phyloP scores from a whole-genome alignment of 106 monocot genomes.

The Agapanthus africanus region DNA sequence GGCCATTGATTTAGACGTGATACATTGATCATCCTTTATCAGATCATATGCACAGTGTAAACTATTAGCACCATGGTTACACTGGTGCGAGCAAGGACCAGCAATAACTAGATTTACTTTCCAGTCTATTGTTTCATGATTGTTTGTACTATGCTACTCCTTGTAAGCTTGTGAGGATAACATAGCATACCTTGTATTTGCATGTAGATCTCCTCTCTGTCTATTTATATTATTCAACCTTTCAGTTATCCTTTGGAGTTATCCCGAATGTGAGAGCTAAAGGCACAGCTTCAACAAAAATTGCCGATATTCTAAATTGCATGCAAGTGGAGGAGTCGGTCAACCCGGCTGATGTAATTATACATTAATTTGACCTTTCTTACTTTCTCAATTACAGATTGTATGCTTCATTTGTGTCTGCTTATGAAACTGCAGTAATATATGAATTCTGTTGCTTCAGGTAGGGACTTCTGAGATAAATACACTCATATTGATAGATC shows the following conservation, averaged over 20 bases:
- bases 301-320: conserved; percentile 69
- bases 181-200: conserved; percentile 1
- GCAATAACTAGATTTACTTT: background rate
- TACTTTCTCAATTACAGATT: background rate
- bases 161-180: background rate
- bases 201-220: conserved; percentile 1
- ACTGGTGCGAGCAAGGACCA: no score
- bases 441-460: conserved; percentile 32
- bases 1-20: no score
- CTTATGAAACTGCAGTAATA: background rate
- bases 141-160: no score
- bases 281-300: conserved; percentile 73
- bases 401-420: background rate
- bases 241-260: conserved; percentile 79
- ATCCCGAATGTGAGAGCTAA: conserved; percentile 86
- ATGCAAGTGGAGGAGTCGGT: conserved; percentile 90
- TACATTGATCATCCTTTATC: no score
- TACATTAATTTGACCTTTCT: background rate
- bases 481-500: conserved; percentile 81
- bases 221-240: background rate
- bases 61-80: no score
- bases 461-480: conserved; percentile 82
- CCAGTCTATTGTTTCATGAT: background rate
- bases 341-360: conserved; percentile 66
- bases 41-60: no score